phyloP scores from a whole-genome alignment of 1,284 basidiomycete genomes.

The Agroathelia rolfsii region DNA sequence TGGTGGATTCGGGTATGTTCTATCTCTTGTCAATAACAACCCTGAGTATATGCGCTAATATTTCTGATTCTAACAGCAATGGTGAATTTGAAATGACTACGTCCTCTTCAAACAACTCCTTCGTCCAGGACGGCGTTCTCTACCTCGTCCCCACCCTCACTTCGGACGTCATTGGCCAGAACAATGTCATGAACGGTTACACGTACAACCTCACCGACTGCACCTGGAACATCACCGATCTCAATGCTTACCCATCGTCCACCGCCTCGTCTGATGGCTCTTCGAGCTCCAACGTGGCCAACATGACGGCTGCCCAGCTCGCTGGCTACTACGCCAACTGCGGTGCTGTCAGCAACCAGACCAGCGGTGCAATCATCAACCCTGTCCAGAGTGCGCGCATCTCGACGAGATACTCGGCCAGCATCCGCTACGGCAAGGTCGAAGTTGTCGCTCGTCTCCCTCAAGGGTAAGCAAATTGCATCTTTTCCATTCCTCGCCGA shows the following conservation, averaged over 20 bases:
- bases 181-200: constrained; percentile 49
- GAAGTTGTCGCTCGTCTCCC: constrained; percentile 78
- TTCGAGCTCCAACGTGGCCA: too few species aligned
- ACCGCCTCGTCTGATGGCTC: constrained; percentile 21
- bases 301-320: too few species aligned
- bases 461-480: constrained; percentile 42
- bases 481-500: neutral
- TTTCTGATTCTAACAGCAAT: constrained; percentile 32
- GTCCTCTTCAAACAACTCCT: constrained; percentile 52
- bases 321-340: constrained; percentile 46
- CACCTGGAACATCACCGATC: constrained; percentile 25
- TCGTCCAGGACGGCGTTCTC: constrained; percentile 55
- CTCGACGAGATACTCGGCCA: constrained; percentile 61
- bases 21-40: constrained; percentile 1
- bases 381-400: constrained; percentile 78
- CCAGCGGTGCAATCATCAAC: constrained; percentile 57
- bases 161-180: constrained; percentile 46
- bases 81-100: constrained; percentile 80
- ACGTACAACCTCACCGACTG: constrained; percentile 62
- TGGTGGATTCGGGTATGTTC: constrained; percentile 60
- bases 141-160: constrained; percentile 80
- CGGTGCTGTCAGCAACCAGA: constrained; percentile 49
- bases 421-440: constrained; percentile 72
- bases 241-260: neutral
- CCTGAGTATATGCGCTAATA: too few species aligned